Base-by-base conservation (phyloP, 805 yeast genomes). In the Metschnikowia henanensis region DNA sequence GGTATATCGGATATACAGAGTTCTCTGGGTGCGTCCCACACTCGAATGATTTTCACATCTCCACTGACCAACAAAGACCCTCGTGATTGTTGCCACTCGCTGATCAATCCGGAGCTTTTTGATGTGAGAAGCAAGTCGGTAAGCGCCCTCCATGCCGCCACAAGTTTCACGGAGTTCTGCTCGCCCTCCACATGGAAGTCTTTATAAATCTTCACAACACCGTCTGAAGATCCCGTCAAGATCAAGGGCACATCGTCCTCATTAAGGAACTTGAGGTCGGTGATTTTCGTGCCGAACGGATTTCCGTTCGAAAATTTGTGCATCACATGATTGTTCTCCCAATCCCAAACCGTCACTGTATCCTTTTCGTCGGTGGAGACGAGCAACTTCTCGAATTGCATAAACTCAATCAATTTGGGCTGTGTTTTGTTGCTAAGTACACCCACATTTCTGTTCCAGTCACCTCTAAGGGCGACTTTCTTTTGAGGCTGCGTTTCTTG, bases 21-120 rank as follows among this genome's bases (percentile, higher is more conserved):
- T 59, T 94, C 99, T 28, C 97, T 73, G 10, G 96, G 94, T 0
- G 98, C 98, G 66, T 94, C 98, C 99, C 99, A 94, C 1, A 91
- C 73, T 45, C 96, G 73, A 43, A 94, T 88, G 19, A 90, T 83
- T 56, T 91, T 87, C 7, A 88, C 96, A 68, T 94, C 98, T 35
- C 99, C 99, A 31, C 96, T 90, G 1, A 87, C 96, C 41, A 92
- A 69, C 30, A 94, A 69, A 0, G 96, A 80, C 0, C 99, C 99
- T 47, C 97, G 72, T 35, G 94, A 84, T 59, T 94, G 99, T 62
- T 92, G 98, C 99, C 99, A 94, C 53, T 94, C 98, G 9, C 91
- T 81, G 16, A 89, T 76, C 40, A 92, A 68, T 3, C 97, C 97
- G 13, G 88, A 80, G 21, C 90, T 83, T 56, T 87, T 76, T 20